Base-by-base conservation (phyloP, 1,284 basidiomycete genomes). In the Marasmius sp. region DNA sequence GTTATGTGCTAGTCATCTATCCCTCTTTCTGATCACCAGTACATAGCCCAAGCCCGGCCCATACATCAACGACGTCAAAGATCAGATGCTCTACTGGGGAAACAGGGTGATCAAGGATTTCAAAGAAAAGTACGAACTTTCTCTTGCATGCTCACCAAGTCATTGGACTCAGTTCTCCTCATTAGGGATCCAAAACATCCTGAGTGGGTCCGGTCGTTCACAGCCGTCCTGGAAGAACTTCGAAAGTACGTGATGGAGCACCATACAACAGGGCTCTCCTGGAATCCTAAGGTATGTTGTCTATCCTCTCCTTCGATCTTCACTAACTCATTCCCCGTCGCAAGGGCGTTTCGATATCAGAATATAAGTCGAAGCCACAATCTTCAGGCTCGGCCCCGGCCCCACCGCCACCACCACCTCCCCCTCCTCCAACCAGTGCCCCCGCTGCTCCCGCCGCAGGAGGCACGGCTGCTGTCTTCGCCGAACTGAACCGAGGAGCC, bases 41-140 rank as follows among this genome's bases (percentile, higher is more conserved):
- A 43, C 57, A 54, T 39, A 95, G 93, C 84, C 87, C 16, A 94
- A 93, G 71, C 97, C 97, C 0, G 94, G 85, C 5, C 88, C 92
- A 12, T 92, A 86, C 68, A 82, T 98, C n/a, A 79, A 77, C 12
- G 94, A 97, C 58, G 87, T 92, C 76, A 97, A 93, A 76, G 95
- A 98, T 58, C 87, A 93, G 8, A 86, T 92, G 6, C 85, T 90
- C 70, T 99, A 96, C 78, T 99, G 95, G 75, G 89, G 89, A 12
- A 95, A 98, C 73, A 87, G 91, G 60, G 86, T 98, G 54, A 89
- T 97, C 75, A 96, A 97, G 76, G 94, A 97, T 67, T 93, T 84
- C 82, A 98, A 95, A 76, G 93, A 95, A 12, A 93, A 92, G 94
- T 94, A 64, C 64, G 91, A 37, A 1, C 27, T 27, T 54, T 39